A percentile compares a stretch with the other conserved stretches of the same genome.
Evolutionary conservation across 2,329 filamentous ascomycete species (phyloP).

Genomic region (Cladosporium sp.): DNA sequence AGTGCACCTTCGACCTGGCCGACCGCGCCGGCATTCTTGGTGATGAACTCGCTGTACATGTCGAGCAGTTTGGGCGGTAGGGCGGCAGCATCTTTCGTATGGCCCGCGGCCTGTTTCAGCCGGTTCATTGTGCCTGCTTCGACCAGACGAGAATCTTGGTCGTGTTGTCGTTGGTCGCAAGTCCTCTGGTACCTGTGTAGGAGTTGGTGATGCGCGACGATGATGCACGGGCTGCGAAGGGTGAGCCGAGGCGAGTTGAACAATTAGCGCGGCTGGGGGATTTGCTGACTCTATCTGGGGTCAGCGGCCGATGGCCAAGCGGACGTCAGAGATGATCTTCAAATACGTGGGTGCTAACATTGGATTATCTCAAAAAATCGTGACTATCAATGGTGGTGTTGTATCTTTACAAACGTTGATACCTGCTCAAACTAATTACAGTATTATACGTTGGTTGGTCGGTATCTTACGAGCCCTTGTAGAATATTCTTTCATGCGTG

Average conservation of each 20-base stretch:
- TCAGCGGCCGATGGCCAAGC: too few species aligned
- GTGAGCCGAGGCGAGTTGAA: not conserved
- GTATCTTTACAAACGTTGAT: too few species aligned
- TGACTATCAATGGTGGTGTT: too few species aligned
- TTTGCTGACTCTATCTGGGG: too few species aligned
- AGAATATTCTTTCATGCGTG: too few species aligned
- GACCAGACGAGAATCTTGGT: not conserved
- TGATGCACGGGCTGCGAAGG: not conserved
- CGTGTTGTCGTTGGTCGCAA: not conserved
- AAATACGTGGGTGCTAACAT: too few species aligned
- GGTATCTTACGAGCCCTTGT: too few species aligned
- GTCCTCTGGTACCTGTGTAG: not conserved
- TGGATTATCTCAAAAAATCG: too few species aligned
- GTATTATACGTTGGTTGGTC: too few species aligned
- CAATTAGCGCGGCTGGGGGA: not conserved
- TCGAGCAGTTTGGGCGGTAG: constrained; percentile 34
- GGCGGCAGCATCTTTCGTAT: constrained; percentile 26
- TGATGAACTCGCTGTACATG: constrained; percentile 85
- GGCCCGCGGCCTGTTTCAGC: constrained; percentile 26
- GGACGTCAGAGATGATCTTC: too few species aligned
- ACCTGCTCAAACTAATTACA: too few species aligned
- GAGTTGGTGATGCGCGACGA: not conserved
- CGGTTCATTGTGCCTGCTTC: constrained; percentile 25
- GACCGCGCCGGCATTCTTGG: constrained; percentile 89
- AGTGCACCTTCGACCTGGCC: constrained; percentile 93